phyloP scores from a whole-genome alignment of 2,329 filamentous ascomycete species.

The Phialophora verrucosa region DNA sequence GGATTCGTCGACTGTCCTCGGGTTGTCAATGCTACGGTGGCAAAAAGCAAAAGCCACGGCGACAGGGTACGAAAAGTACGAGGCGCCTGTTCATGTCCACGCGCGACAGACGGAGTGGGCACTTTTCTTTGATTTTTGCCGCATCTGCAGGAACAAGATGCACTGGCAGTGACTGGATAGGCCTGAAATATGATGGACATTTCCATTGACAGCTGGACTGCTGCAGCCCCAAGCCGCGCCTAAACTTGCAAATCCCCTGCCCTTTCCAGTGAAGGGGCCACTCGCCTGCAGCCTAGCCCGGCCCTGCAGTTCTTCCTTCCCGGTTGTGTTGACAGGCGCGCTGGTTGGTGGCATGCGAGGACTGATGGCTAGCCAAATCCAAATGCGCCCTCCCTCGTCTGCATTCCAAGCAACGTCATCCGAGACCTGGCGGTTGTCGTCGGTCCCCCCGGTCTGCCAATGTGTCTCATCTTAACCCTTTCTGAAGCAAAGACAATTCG shows the following conservation, averaged over 20 bases:
- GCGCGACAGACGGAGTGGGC: not conserved
- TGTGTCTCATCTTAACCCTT: conserved; percentile 17
- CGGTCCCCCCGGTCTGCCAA: conserved; percentile 1
- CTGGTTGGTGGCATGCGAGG: not conserved
- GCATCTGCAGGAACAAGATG: conserved; percentile 25
- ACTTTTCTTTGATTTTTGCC: conserved; percentile 1
- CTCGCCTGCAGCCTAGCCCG: not conserved
- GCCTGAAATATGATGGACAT: not conserved
- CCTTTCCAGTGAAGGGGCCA: not conserved
- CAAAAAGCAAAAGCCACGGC: conserved; percentile 19
- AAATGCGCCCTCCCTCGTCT: not conserved
- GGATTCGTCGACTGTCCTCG: conserved; percentile 4
- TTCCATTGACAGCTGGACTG: not conserved
- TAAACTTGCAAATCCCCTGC: not conserved
- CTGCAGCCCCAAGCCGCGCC: conserved; percentile 3
- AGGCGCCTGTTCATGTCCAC: not conserved
- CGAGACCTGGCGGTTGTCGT: not conserved
- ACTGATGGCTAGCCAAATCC: not conserved
- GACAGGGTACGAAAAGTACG: conserved; percentile 14
- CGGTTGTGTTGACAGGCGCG: not conserved
- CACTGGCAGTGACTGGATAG: conserved; percentile 23
- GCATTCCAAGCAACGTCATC: conserved; percentile 3
- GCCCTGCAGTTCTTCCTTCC: conserved; percentile 1
- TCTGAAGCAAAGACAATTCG: conserved; percentile 16
- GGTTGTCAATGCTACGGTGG: conserved; percentile 22